Evolutionary conservation across 495 filamentous ascomycete species (phyloP), one percentile per base, ranked within the genome.

Genomic region (Trichoderma asperelloides): DNA sequence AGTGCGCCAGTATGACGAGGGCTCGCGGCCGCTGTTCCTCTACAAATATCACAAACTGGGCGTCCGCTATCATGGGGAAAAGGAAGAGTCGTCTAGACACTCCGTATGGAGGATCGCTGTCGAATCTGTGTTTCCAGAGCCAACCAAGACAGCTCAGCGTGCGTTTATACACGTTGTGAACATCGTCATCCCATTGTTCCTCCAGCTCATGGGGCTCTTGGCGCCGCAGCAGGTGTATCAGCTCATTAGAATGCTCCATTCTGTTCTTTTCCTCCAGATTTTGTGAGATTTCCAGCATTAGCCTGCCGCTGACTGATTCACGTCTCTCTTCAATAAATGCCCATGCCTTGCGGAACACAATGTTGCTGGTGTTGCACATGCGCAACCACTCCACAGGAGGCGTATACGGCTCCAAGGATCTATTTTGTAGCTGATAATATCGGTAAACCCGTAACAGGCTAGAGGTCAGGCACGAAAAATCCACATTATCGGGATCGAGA

Each of bases 371-470:
- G 13, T 67, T 67, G 37, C 65, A 66, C 68, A 70, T 67, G 43
- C 67, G 67, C 3, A 81, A 51, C 77, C 78, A 81, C 43, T 79
- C 73, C 13, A 73, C 67, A 3, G 79, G 79, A 1, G 77, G 75
- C 4, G 67, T 66, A 67, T 81, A 79, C 8, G 78, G 77, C 23
- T 73, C 47, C 13, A 72, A 49, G 43, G 33, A 45, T 23, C 77
- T 75, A 18, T 71, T 70, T 41, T 75, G 71, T 15, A 81, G 65
- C 9, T 70, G 65, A 30, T 70, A 70, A 33, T 76, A 76, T 12
- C 70, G 68, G 23, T 71, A 65, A n/a, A 72, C 43, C 8, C 74
- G 74, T 57, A 79, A 66, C 18, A 75, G 39, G 45, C 68, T 62
- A 3, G 75, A 72, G 2, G 75, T 72, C 40, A 78, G 55, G 64